Evolutionary conservation across 208 protist species (phyloP), one percentile per base, ranked within the genome.

Genomic region (Trypanosomatidae sp.): DNA sequence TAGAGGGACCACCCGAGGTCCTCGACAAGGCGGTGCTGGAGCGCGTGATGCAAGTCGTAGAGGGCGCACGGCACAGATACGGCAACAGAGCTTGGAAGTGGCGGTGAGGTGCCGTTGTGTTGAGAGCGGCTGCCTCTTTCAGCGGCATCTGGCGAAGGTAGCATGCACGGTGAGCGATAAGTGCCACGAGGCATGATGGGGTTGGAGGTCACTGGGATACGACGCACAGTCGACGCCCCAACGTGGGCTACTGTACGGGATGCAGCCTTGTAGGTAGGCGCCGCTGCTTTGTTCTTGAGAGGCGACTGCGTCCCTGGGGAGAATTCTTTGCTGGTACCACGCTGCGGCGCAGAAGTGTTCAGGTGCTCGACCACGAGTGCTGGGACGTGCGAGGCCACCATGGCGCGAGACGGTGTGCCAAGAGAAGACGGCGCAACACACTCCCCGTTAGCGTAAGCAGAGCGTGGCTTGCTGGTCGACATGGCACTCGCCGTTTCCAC

Each of bases 1-100:
- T 78, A 67, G 19, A 78, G 66, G n/a, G 67, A 67, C 73, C 73
- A 78, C 33, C 73, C 73, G 0, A 78, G 22, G 59, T 71, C 73
- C 15, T 72, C 73, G 22, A 73, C 50, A 39, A 78, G 58, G 19
- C 73, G 73, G 50, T 78, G 73, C 47, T 78, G 66, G 13, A 78
- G 46, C 49, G 60, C 66, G 60, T 78, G 73, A 53, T 78, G 73
- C 36, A 78, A 62, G 39, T 72, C 66, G 28, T 72, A 78, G 49
- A 78, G 73, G 47, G 62, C 66, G 43, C 73, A 78, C 9, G 73
- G 66, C 17, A 55, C 66, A 46, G 68, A 41, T n/a, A 62, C 43
- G 17, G 66, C 49, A 44, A 64, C 13, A 19, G 58, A 69, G 47
- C 58, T 78, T 1, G 58, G 67, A 25, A 44, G 66, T 17, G 62